Base-by-base conservation (phyloP, 2,329 filamentous ascomycete species). In the Claviceps quebecensis region DNA sequence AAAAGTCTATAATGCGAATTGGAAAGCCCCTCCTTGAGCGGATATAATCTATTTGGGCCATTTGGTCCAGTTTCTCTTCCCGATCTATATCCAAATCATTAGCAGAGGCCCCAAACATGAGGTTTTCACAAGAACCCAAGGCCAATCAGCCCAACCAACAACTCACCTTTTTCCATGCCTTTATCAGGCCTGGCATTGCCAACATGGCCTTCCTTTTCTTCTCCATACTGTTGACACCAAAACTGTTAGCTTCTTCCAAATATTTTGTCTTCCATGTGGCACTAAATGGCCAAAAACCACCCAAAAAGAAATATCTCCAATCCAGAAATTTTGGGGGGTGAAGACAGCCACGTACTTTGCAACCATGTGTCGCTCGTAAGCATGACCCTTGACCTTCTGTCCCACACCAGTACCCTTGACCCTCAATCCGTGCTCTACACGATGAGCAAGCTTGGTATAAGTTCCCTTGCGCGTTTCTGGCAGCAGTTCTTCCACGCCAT, bases 351-450 rank as follows among this genome's bases (percentile, higher is more conserved):
- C 80, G 56, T 80, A 81, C 75, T 83, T 81, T 55, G 78, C 75
- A 70, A 86, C 83, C 72, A 96, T 73, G 62, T 84, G 85, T 65
- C 93, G 81, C 75, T 98, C 93, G 81, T 90, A 87, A 60, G 81
- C 77, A 70, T 96, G 91, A 68, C 93, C 93, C 84, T 97, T 98
- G 67, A 96, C 91, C 69, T 78, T 83, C 71, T 96, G 83, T 53
- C 89, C 91, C 58, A 88, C 82, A 75, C 93, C 91, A 1, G 91
- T 97, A 60, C 91, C 91, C 78, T 90, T 91, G 53, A 96, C 86
- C 56, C 83, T 77, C 67, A 95, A 66, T 48, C 90, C 91, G 57
- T 84, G 77, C 72, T 94, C 86, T 53, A 88, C 79, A 53, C 87
- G 74, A 66, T 81, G 78, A 61, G 80, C 62, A 89, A 77, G 66